Evolutionary conservation across 768 basidiomycete species (phyloP), one percentile per base, ranked within the genome.

Genomic region (Pholiota microspora): DNA sequence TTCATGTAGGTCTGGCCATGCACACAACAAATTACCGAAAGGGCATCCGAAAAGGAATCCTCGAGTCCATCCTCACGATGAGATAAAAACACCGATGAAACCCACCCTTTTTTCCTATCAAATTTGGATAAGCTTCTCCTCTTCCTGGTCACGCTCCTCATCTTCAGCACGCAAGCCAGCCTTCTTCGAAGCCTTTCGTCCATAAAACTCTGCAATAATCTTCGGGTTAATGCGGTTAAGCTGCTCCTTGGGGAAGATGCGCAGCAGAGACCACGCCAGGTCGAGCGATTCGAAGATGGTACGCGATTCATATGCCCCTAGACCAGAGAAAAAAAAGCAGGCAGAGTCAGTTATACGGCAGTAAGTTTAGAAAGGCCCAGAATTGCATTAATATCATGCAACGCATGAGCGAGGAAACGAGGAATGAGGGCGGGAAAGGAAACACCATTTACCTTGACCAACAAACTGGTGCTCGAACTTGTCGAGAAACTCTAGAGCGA

Each of bases 191-290:
- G 83, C 70, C 76, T 95, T 94, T 65, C 94, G 88, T 42, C 82
- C 88, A 66, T 97, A 97, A 71, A 89, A 97, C 73, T 97, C 94
- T 57, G 82, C 83, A 65, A 97, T 88, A 67, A 97, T 95, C 85
- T 93, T 93, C 65, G 94, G 94, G 69, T 86, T 94, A 78, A 98
- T 95, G 66, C 95, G 92, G 78, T 98, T 98, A 61, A 98, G 82
- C 72, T 94, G 92, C 74, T 98, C 96, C 73, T 95, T 94, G 57
- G 97, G 97, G 91, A 98, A 99, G 69, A 96, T 96, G 62, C 97
- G 89, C 62, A 99, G 80, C 49, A 99, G 74, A 21, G 89, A 88
- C 97, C 97, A 99, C 18, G 94, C 97, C 52, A 98, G 80, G 74
- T 99, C 97, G 40, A 99, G 83, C 48, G 94, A 95, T 64, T 99